Evolutionary conservation across 768 basidiomycete species (phyloP).

Genomic region (Termitomyces sp.): DNA sequence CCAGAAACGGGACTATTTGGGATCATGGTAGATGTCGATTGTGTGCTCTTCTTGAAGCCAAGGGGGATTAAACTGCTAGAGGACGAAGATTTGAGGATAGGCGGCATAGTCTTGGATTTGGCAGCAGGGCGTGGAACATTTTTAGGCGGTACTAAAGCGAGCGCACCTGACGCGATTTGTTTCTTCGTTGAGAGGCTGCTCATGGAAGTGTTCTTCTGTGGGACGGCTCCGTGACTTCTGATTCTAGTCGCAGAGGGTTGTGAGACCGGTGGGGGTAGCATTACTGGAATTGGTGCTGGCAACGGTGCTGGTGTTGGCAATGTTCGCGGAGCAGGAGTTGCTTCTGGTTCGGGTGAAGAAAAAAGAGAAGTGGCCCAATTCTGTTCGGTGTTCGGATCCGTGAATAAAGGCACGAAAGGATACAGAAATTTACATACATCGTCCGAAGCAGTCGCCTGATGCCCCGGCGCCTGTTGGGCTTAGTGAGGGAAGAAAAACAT

Average conservation of each 20-base stretch:
- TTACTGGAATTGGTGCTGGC: not conserved
- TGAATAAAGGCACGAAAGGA: not conserved
- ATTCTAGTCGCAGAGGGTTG: slow-evolving; percentile 5
- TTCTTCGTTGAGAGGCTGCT: slow-evolving; percentile 48
- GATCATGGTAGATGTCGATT: slow-evolving; percentile 8
- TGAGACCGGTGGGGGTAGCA: slow-evolving; percentile 5
- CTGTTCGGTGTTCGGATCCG: not conserved
- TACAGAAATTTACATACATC: not conserved
- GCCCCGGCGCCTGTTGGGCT: not conserved
- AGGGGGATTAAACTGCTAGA: slow-evolving; percentile 21
- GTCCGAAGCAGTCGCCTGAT: not conserved
- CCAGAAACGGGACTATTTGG: not conserved
- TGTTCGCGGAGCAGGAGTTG: not conserved
- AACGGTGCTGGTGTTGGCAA: not conserved
- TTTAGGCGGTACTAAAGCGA: slow-evolving; percentile 32
- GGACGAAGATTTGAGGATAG: not conserved
- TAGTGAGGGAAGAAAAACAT: not conserved
- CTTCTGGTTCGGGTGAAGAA: slow-evolving; percentile 3
- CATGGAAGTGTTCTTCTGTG: slow-evolving; percentile 15
- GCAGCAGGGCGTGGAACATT: slow-evolving; percentile 14
- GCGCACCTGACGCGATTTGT: slow-evolving; percentile 36
- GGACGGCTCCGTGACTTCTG: slow-evolving; percentile 15
- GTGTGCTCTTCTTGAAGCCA: slow-evolving; percentile 38
- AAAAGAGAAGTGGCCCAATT: not conserved
- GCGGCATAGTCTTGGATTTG: slow-evolving; percentile 6